Evolutionary conservation across 2,329 filamentous ascomycete species (phyloP).

Genomic region (Anthostomella pinea): DNA sequence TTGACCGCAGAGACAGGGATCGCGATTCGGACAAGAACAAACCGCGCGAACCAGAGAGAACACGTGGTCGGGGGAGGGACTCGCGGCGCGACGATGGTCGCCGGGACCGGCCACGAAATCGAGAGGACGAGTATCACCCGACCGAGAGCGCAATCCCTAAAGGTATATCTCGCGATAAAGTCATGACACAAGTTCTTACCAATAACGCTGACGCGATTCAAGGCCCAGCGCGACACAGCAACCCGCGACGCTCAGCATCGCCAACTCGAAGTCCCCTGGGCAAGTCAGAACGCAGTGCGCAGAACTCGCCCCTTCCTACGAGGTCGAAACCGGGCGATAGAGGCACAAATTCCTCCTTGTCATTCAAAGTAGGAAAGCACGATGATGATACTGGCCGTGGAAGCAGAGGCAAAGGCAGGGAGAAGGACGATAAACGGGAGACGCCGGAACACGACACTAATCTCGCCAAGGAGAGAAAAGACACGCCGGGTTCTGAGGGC

Average conservation of each 20-base stretch:
- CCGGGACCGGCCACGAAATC: conserved; percentile 15
- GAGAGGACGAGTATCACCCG: conserved; percentile 13
- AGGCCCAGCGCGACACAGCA: conserved; percentile 21
- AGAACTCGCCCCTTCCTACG: conserved; percentile 31
- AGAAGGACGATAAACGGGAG: conserved; percentile 13
- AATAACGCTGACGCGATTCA: conserved; percentile 7
- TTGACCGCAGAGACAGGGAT: conserved; percentile 36
- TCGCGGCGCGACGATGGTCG: conserved; percentile 22
- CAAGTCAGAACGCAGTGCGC: conserved; percentile 16
- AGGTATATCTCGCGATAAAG: conserved; percentile 12
- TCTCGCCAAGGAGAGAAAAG: too few relatives aligned
- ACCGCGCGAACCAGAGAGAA: conserved; percentile 30
- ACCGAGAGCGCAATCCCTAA: conserved; percentile 11
- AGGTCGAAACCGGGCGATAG: conserved; percentile 22
- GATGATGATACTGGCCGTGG: conserved; percentile 27
- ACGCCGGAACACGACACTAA: conserved; percentile 27
- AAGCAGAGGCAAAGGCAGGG: conserved; percentile 18
- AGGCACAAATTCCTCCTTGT: conserved; percentile 29
- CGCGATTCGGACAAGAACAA: conserved; percentile 37
- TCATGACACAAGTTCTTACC: neutral
- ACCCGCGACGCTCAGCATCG: conserved; percentile 20
- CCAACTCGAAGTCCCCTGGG: conserved; percentile 18
- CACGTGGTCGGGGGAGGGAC: conserved; percentile 34
- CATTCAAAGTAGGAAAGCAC: conserved; percentile 36
- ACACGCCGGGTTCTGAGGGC: conserved; percentile 9